Base-by-base conservation (phyloP, 2,329 filamentous ascomycete genomes). In the Pezicula neosporulosa region DNA sequence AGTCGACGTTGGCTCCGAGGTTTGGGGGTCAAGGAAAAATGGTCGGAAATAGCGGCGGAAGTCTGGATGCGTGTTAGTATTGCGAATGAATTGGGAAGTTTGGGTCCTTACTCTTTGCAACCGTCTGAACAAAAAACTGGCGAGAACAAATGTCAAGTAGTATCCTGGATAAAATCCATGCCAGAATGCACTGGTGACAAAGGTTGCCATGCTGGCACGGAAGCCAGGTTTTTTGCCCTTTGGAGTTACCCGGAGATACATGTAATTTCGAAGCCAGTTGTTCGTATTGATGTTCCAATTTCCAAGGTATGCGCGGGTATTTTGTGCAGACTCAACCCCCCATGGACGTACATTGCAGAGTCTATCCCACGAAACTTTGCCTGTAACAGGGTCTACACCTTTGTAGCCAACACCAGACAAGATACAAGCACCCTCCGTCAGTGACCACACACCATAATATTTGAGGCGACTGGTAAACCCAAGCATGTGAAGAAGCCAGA, bases 261-360 rank as follows among this genome's bases (percentile, higher is more conserved):
- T 80, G 66, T 97, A 99, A 70, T 97, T 96, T 44, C 92, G 83
- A 55, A 99, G 75, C 94, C 94, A 99, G 63, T 90, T 84, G 69
- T 97, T 99, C 12, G 94, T 99, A 71, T 97, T 97, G 75, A 97
- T 96, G 70, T 99, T 99, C 94, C 94, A 99, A 63, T 84, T 88
- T 45, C 86, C 93, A 3, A 99, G 79, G 63, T 94, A 97, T 2
- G 83, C 91, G 49, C 93, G 85, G n/a, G 89, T 89, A 68, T 97
- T 99, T 71, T 97, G 92, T 1, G 93, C 94, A 1, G 83, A 78
- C 72, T 99, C 94, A 27, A 99, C 89, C 2, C 82, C 83, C 78
- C 85, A 86, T 0, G 94, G 88, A 59, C 89, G 85, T 60, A 99
- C 90, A 65, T 99, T 99, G 61, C 90, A 87, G 16, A 97, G 75